Base-by-base conservation (phyloP, 768 basidiomycete species). In the Clavulina sp. region DNA sequence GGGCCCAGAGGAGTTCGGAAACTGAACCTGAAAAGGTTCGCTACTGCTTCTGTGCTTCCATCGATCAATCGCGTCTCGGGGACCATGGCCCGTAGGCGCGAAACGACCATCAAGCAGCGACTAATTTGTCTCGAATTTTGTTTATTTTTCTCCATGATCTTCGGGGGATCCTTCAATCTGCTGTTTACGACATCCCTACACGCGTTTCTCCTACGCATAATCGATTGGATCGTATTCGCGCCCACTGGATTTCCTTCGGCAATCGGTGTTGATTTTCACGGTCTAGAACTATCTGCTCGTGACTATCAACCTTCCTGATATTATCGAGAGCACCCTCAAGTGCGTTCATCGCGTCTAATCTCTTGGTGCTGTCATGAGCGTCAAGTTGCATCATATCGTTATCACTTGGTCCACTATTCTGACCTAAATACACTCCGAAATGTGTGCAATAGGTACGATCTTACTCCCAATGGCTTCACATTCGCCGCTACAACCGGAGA, bases 1-100 rank as follows among this genome's bases (percentile, higher is more conserved):
- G 92, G 89, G 92, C 93, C 43, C 92, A 97, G 68, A 78, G 93
- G 59, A 86, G 81, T 71, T 83, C 78, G 36, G 73, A 65, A 16
- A 60, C 70, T 7, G 74, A 70, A 13, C 70, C 76, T 30, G 72
- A 71, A 44, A 91, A 91, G 72, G 91, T 85, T 43, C 38, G 64
- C 57, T 30, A 9, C 43, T 9, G 9, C 26, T 26, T 26, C 43
- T 28, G 7, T 46, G 9, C 26, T 7, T 23, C 9, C 26, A 16
- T n/a, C n/a, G n/a, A n/a, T n/a, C n/a, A n/a, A n/a, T n/a, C n/a
- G n/a, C n/a, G n/a, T n/a, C n/a, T n/a, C n/a, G n/a, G n/a, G n/a
- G n/a, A n/a, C n/a, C n/a, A n/a, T n/a, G n/a, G n/a, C n/a, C n/a
- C n/a, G n/a, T n/a, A n/a, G n/a, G n/a, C n/a, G n/a, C n/a, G n/a